Base-by-base conservation (phyloP, 1,284 basidiomycete genomes). In the Phlebopus sp. region DNA sequence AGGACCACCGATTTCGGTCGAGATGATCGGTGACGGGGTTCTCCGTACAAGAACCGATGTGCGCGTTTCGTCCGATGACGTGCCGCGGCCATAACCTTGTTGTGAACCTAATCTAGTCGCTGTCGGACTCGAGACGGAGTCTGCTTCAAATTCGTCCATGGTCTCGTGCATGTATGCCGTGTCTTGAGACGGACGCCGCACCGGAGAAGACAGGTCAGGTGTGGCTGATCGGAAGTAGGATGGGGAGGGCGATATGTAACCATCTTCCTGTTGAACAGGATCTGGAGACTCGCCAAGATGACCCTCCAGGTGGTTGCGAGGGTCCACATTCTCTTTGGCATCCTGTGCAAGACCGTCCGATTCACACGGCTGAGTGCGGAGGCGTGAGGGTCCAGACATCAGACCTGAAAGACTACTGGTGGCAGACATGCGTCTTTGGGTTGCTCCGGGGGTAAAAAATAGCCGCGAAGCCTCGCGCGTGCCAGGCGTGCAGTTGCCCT, bases 171-270 rank as follows among this genome's bases (percentile, higher is more conserved):
- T 38, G 39, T 36, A 49, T 42, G 50, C 40, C 36, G 56, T 42
- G 46, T 44, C 49, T 42, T 42, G 41, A 25, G 56, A 51, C 23
- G 61, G 48, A 44, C 47, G 49, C 46, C 58, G 54, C 31, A 71
- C 49, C 15, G 86, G 86, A 15, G 86, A 88, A 38, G 82, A 85
- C 25, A 86, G 58, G 31, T 85, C 82, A 31, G 81, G 76, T 9
- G 76, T 75, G 49, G 77, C 76, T 55, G 64, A 64, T 51, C 73
- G 69, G 51, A 71, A 71, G 56, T 74, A 67, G 42, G 79, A 80
- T 48, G 76, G 70, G 13, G 78, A 71, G 15, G 85, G 86, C 15
- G 86, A 87, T 49, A 84, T 71, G 64, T 90, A 90, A 31, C 87
- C 86, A 55, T 86, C 86, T 60, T 90, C 87, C 66, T 88, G 87